A percentile compares a stretch with the other conserved stretches of the same genome.
These are phyloP conservation scores for Incumbomyces delicatus DNA, from an alignment of 2,329 filamentous ascomycete species.

Conservation along the genomic window DNA sequence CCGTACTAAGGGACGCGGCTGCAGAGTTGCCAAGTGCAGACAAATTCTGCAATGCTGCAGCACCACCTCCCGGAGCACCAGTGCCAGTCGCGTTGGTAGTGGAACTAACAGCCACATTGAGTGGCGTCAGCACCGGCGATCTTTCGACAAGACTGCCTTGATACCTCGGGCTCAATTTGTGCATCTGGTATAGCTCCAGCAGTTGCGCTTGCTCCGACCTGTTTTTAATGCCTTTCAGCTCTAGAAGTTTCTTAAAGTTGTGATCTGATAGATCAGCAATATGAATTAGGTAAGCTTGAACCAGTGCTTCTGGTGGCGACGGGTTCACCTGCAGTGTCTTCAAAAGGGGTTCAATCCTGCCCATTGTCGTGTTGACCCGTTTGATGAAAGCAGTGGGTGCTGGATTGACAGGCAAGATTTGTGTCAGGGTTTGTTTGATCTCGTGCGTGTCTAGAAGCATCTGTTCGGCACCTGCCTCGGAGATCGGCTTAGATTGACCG, in stretches of 20 bases:
- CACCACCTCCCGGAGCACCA: conserved; percentile 26
- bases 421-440: conserved; percentile 67
- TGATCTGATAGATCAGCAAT: conserved; percentile 85
- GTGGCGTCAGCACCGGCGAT: conserved; percentile 60
- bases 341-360: conserved; percentile 79
- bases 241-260: conserved; percentile 94
- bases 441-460: conserved; percentile 96
- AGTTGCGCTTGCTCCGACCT: conserved; percentile 74
- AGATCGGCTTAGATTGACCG: conserved; percentile 80
- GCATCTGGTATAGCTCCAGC: conserved; percentile 82
- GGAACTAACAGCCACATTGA: conserved; percentile 41
- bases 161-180: conserved; percentile 57
- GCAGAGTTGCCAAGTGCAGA: conserved; percentile 36
- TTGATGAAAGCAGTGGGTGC: conserved; percentile 64
- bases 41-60: conserved; percentile 36
- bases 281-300: conserved; percentile 95
- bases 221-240: conserved; percentile 77
- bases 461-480: conserved; percentile 91
- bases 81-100: conserved; percentile 21
- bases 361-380: conserved; percentile 73
- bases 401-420: conserved; percentile 53
- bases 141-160: conserved; percentile 57
- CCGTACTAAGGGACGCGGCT: conserved; percentile 32
- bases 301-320: conserved; percentile 81
- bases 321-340: conserved; percentile 94